phyloP scores from a whole-genome alignment of 176 grass and related monocot genomes.

The Oryza officinalis region DNA sequence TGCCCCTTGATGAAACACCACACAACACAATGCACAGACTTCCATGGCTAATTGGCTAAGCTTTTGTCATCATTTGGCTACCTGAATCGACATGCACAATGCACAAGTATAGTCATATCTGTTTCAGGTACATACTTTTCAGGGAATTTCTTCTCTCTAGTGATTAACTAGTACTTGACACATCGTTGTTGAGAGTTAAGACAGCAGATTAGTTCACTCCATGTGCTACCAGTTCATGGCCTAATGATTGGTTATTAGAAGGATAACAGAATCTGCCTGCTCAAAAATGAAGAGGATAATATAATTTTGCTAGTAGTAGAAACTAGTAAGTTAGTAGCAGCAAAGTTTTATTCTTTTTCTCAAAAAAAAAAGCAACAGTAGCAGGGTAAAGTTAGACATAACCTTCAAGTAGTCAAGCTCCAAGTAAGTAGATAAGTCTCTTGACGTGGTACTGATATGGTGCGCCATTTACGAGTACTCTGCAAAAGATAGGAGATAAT shows the following conservation, averaged over 20 bases:
- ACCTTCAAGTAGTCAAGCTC: background rate
- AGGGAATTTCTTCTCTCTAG: background rate
- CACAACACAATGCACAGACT: background rate
- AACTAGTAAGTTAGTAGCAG: background rate
- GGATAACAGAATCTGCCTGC: background rate
- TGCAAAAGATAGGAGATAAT: conserved; percentile 1
- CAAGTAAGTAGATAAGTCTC: conserved; percentile 16
- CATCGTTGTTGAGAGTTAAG: background rate
- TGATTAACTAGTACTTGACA: background rate
- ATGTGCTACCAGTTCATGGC: background rate
- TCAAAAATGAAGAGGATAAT: background rate
- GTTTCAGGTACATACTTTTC: background rate
- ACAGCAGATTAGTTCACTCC: background rate
- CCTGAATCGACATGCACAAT: background rate
- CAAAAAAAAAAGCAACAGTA: background rate
- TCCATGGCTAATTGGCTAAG: background rate
- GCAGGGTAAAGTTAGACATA: background rate
- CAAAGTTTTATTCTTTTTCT: background rate
- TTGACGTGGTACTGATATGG: conserved; percentile 27
- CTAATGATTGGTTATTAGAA: background rate
- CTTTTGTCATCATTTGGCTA: background rate
- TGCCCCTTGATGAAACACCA: background rate
- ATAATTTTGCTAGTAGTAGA: too few species aligned
- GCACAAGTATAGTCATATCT: background rate
- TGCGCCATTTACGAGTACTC: conserved; percentile 15